A percentile compares a stretch with the other conserved stretches of the same genome.
Conservation (phyloP, 2,329 filamentous ascomycete genomes). For the Penicillium sp. region DNA sequence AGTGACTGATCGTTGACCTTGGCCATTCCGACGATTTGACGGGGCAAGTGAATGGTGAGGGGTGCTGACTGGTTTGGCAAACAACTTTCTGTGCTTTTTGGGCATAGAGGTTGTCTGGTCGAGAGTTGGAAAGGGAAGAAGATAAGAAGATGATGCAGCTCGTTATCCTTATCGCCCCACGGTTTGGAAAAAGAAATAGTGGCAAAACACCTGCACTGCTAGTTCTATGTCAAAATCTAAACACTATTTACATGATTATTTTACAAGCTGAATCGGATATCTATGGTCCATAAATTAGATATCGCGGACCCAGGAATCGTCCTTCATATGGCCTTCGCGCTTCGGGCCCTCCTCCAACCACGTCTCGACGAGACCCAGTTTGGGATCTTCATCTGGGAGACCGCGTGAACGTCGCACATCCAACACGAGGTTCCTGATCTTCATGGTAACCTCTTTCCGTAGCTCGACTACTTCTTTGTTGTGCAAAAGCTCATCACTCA, state of each 20-base stretch:
- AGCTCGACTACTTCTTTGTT: conserved; percentile 70
- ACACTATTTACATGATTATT: conserved; percentile 16
- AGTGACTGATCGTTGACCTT: conserved; percentile 17
- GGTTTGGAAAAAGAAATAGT: background rate
- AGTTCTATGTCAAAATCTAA: conserved; percentile 11
- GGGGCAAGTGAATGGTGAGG: conserved; percentile 40
- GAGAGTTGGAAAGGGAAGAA: background rate
- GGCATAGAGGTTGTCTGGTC: conserved; percentile 34
- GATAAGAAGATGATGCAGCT: background rate
- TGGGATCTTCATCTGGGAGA: conserved; percentile 73
- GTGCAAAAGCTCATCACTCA: conserved; percentile 61
- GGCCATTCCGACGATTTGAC: conserved; percentile 27
- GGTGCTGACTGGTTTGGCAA: conserved; percentile 39
- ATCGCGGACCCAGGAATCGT: conserved; percentile 58
- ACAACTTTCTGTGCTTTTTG: conserved; percentile 42
- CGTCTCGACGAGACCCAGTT: conserved; percentile 71
- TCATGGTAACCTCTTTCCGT: conserved; percentile 71
- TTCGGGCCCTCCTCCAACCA: conserved; percentile 59
- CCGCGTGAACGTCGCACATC: conserved; percentile 69
- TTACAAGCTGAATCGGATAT: conserved; percentile 40
- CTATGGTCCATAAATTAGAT: conserved; percentile 51
- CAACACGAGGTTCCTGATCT: conserved; percentile 72
- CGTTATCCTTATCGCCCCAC: conserved; percentile 2
- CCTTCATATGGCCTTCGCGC: conserved; percentile 54
- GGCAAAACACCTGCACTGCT: background rate